Percentiles rank a stretch among this genome's conserved stretches.
phyloP scores from a whole-genome alignment of 495 filamentous ascomycete genomes.

The Xylaria sp. region DNA sequence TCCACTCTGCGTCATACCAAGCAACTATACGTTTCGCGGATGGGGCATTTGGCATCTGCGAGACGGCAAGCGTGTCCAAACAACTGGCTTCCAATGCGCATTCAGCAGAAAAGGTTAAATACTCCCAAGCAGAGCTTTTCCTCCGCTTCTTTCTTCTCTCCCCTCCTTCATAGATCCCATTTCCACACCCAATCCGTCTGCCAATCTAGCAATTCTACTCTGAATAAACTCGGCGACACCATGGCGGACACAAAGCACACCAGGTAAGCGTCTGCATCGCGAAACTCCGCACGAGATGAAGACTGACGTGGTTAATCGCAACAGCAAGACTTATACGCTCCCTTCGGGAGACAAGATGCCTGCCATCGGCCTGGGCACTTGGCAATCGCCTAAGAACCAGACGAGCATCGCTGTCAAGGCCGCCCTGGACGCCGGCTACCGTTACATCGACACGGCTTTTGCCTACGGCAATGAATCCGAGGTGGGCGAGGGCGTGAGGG shows the following conservation, averaged over 20 bases:
- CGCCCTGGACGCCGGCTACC: constrained; percentile 74
- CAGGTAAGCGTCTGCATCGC: constrained; percentile 31
- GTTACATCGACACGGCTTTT: constrained; percentile 69
- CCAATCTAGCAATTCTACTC: background rate
- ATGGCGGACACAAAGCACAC: constrained; percentile 50
- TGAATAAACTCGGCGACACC: constrained; percentile 18
- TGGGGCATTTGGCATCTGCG: constrained; percentile 8
- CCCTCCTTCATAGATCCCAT: constrained; percentile 2
- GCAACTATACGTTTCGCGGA: background rate
- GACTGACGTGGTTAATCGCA: background rate
- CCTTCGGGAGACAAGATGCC: constrained; percentile 84
- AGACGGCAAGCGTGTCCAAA: background rate
- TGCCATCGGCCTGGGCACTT: constrained; percentile 82
- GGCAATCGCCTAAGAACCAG: constrained; percentile 67
- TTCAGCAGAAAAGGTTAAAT: background rate
- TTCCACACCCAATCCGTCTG: background rate
- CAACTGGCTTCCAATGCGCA: background rate
- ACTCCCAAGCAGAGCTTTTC: background rate
- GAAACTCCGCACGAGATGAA: background rate
- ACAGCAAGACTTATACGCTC: constrained; percentile 70
- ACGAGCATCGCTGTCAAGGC: constrained; percentile 69
- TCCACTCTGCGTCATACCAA: constrained; percentile 22
- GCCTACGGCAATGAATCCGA: constrained; percentile 87
- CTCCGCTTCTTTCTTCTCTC: background rate
- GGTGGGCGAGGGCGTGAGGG: constrained; percentile 79